Conservation (phyloP, 2,329 filamentous ascomycete species). For the Biscogniauxia marginata region DNA sequence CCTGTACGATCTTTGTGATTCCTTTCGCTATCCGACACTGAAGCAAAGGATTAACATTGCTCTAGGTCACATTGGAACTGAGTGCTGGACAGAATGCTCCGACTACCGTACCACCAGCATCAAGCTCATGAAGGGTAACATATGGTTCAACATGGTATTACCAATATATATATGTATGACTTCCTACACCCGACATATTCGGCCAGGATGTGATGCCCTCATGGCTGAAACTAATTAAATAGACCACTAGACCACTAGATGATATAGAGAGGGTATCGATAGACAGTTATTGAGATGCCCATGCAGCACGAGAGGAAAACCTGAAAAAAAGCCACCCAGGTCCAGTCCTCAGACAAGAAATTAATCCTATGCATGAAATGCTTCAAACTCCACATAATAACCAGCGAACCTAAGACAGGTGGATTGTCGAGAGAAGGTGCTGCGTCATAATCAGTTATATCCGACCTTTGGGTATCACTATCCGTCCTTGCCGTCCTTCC, state of each 20-base stretch:
- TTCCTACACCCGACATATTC: background rate
- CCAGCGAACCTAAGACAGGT: background rate
- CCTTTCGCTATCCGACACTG: background rate
- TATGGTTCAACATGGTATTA: background rate
- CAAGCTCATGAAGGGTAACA: background rate
- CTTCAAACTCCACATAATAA: background rate
- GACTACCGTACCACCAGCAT: conserved; percentile 10
- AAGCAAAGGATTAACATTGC: conserved; percentile 10
- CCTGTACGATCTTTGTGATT: conserved; percentile 46
- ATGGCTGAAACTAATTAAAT: background rate
- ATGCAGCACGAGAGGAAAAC: background rate
- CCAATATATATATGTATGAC: background rate
- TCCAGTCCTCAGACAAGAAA: background rate
- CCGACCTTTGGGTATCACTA: background rate
- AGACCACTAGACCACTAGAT: background rate
- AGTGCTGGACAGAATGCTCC: conserved; percentile 23
- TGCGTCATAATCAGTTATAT: background rate
- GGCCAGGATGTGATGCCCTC: background rate
- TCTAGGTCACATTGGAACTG: conserved; percentile 41
- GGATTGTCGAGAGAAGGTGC: background rate
- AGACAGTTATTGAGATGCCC: background rate
- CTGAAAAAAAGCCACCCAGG: background rate
- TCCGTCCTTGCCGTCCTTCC: background rate
- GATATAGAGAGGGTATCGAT: background rate
- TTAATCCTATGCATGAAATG: background rate